These are phyloP conservation scores for Globisporangium megalacanthum DNA, from an alignment of 352 stramenopile species.

Conservation along the genomic window DNA sequence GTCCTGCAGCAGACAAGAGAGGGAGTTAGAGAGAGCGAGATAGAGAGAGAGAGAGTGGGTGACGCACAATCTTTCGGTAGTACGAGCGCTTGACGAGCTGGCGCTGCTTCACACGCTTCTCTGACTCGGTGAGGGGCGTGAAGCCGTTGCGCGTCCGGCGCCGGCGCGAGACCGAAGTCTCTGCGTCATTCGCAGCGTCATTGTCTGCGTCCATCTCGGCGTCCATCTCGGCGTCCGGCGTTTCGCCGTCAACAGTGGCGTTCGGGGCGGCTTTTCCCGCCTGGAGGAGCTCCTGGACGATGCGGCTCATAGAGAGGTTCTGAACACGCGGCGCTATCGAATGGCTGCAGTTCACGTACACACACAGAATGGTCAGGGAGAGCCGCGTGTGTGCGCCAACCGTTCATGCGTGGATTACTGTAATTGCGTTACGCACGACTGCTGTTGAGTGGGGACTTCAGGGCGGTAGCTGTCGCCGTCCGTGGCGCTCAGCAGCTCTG, in stretches of 20 bases:
- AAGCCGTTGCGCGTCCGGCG: constrained; percentile 24
- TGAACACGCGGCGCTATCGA: constrained; percentile 11
- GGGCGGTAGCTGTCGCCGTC: background rate
- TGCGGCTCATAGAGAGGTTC: constrained; percentile 45
- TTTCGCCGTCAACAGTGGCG: too few species aligned
- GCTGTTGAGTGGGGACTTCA: constrained; percentile 39
- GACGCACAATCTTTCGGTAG: constrained; percentile 67
- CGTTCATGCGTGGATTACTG: too few species aligned
- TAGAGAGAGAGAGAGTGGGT: background rate
- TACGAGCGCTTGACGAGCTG: constrained; percentile 67
- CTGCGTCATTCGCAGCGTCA: background rate
- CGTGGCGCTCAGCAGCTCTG: constrained; percentile 26
- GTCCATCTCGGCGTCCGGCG: too few species aligned
- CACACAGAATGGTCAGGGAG: too few species aligned
- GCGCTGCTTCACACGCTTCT: constrained; percentile 67
- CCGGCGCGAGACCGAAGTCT: constrained; percentile 1
- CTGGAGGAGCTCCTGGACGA: constrained; percentile 32
- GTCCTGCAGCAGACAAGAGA: constrained; percentile 16
- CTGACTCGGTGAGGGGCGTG: constrained; percentile 33
- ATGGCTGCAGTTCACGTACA: too few species aligned
- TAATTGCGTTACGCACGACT: constrained; percentile 24
- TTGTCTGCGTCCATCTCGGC: background rate
- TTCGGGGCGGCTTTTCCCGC: background rate
- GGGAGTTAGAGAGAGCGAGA: background rate
- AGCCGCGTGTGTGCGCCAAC: too few species aligned